These are phyloP conservation scores for Hyaloscypha hepaticicola DNA, from an alignment of 495 filamentous ascomycete species.

Conservation along the genomic window DNA sequence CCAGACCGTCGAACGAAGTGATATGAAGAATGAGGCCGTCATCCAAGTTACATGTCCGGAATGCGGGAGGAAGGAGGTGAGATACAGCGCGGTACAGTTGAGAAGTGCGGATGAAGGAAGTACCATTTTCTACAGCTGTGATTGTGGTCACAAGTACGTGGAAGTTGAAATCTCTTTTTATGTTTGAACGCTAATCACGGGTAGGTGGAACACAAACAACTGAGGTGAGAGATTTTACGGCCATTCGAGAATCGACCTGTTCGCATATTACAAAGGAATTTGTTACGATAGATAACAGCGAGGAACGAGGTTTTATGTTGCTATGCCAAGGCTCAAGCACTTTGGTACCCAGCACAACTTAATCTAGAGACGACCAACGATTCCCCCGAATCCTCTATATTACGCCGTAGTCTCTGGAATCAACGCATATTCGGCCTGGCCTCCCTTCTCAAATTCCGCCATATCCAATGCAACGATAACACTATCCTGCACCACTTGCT, in stretches of 20 bases:
- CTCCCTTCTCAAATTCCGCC: slow-evolving; percentile 93
- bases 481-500: slow-evolving; percentile 92
- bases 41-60: slow-evolving; percentile 69
- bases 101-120: slow-evolving; percentile 93
- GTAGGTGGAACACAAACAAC: slow-evolving; percentile 62
- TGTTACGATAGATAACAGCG: background rate
- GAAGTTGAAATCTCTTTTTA: background rate
- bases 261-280: background rate
- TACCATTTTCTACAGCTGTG: slow-evolving; percentile 84
- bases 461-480: slow-evolving; percentile 95
- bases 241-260: too few species aligned
- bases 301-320: background rate
- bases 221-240: slow-evolving; percentile 28
- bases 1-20: slow-evolving; percentile 75
- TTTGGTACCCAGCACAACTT: slow-evolving; percentile 33
- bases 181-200: slow-evolving; percentile 34
- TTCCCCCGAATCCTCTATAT: slow-evolving; percentile 12
- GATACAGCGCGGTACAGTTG: slow-evolving; percentile 80
- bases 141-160: slow-evolving; percentile 79
- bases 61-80: slow-evolving; percentile 81
- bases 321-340: slow-evolving; percentile 32
- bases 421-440: slow-evolving; percentile 85
- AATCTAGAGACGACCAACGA: slow-evolving; percentile 5
- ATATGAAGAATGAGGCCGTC: slow-evolving; percentile 73
- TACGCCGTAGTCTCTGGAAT: slow-evolving; percentile 56